Percentiles rank a stretch among this genome's conserved stretches.
These are phyloP conservation scores for Gynostemma pentaphyllum DNA, from an alignment of 306 rosid genomes.

Conservation along the genomic window DNA sequence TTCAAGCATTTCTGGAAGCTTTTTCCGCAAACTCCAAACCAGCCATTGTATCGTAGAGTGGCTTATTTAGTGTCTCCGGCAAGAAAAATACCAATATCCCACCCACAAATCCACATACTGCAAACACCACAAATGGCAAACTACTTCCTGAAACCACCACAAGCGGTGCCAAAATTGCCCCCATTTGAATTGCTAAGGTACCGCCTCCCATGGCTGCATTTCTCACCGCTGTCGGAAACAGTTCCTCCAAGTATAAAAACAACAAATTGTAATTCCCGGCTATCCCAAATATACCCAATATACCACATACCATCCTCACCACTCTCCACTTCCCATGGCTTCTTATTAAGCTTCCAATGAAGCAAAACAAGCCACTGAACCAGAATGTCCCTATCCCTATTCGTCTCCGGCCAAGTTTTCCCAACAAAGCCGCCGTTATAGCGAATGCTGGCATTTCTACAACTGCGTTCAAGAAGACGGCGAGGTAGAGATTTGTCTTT, in stretches of 20 bases:
- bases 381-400: constrained; percentile 35
- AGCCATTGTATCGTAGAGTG: constrained; percentile 38
- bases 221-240: constrained; percentile 54
- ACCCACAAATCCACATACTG: constrained; percentile 27
- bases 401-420: constrained; percentile 22
- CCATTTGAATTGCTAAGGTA: constrained; percentile 36
- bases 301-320: constrained; percentile 35
- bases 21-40: constrained; percentile 26
- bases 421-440: constrained; percentile 30
- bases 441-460: constrained; percentile 46
- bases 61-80: constrained; percentile 43
- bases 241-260: constrained; percentile 41
- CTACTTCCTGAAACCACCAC: constrained; percentile 46
- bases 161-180: constrained; percentile 43
- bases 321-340: constrained; percentile 30
- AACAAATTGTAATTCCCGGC: constrained; percentile 48
- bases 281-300: constrained; percentile 51
- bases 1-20: background rate
- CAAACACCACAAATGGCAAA: constrained; percentile 37
- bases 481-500: constrained; percentile 31
- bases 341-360: constrained; percentile 20
- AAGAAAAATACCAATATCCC: constrained; percentile 38
- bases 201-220: constrained; percentile 35
- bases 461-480: constrained; percentile 32
- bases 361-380: constrained; percentile 40